Percentiles rank a stretch among this genome's conserved stretches.
Evolutionary conservation across 768 basidiomycete species (phyloP).

Genomic region (Hortiboletus flavorubellus): DNA sequence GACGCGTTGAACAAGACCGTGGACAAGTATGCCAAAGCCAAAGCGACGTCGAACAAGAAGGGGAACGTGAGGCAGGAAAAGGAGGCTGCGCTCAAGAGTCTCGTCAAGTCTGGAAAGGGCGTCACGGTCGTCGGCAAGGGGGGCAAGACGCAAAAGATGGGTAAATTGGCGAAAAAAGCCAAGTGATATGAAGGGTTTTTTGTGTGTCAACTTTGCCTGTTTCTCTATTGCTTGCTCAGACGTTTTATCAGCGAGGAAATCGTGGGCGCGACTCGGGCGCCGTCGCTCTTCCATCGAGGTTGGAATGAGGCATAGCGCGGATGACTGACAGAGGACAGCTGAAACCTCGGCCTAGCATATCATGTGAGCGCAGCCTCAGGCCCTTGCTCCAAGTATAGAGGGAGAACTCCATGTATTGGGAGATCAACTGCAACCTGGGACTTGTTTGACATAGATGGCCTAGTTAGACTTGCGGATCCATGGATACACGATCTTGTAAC

Average conservation of each 20-base stretch:
- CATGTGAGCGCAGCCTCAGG: not conserved
- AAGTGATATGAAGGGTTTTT: constrained; percentile 16
- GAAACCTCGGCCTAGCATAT: not conserved
- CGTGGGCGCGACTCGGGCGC: not conserved
- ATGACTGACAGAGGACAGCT: not conserved
- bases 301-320: not conserved
- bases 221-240: not conserved
- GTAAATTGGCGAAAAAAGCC: constrained; percentile 14
- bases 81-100: constrained; percentile 72
- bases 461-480: too few relatives aligned
- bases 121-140: constrained; percentile 85
- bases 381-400: not conserved
- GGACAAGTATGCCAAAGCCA: constrained; percentile 54
- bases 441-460: not conserved
- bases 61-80: constrained; percentile 72
- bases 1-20: constrained; percentile 61
- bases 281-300: not conserved
- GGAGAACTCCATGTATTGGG: not conserved
- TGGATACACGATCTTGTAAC: not conserved
- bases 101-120: constrained; percentile 82
- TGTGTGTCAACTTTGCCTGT: not conserved
- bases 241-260: not conserved
- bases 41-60: constrained; percentile 35
- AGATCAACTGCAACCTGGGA: not conserved
- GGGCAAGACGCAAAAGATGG: constrained; percentile 32